Base-by-base conservation (phyloP, 164 flowering plant species). In the Protea cynaroides region DNA sequence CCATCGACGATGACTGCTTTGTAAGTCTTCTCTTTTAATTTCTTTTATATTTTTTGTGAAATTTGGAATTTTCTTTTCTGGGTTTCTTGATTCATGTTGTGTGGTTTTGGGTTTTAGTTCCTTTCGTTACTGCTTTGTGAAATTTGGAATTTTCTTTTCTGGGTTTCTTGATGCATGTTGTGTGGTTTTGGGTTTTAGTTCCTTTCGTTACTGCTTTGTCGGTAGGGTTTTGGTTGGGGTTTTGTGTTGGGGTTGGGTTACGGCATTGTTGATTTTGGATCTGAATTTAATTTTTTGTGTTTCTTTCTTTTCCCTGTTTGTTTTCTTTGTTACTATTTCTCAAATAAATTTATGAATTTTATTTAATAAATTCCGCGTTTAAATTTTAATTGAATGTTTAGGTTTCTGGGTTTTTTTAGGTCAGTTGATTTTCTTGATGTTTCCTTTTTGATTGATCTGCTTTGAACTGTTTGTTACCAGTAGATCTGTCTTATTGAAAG, bases 1-100 rank as follows among this genome's bases (percentile, higher is more conserved):
- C 96, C 72, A 87, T 89, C 64, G 96, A 89, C 57, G 92, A 86
- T 63, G 92, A 89, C 60, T 89, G 96, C 87, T 89, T 89, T 69
- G 96, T 89, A 62, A 83, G 96, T 38, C 10, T 53, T 9, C 40
- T 37, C 40, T 37, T 37, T 40, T 12, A 10, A 40, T 8, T 4
- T 40, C 8, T 40, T 8, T 40, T 40, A 40, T 29, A 2, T 29
- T 29, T 29, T 29, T 29, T 29, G 34, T 2, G 34, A 29, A 40
- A 40, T 40, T 40, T 40, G 46, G 46, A 12, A 12, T 40, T 40
- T 69, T 14, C 24, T 44, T 23, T 55, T 60, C 60, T 49, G 58
- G 21, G 12, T 25, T 44, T 13, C 40, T 7, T 17, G 9, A 19
- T 38, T 43, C 15, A 24, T 36, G 59, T 38, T 23, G 43, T 52